Evolutionary conservation across 2,329 filamentous ascomycete species (phyloP), one percentile per base, ranked within the genome.

Genomic region (Emericellopsis atlantica): DNA sequence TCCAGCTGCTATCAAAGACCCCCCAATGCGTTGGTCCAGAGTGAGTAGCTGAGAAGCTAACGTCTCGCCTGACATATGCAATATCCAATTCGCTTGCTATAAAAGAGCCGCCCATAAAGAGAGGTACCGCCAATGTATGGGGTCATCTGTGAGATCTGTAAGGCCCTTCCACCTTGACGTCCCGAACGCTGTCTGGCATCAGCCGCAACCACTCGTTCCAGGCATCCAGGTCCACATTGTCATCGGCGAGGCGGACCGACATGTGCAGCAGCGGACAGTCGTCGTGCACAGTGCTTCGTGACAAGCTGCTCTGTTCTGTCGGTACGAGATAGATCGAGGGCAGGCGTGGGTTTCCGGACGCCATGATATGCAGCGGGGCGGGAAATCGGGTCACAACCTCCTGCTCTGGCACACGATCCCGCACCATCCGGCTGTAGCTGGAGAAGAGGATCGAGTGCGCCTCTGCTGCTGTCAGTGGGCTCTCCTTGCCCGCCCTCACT

Each of bases 181-280:
- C 72, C 48, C 60, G 67, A 47, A 76, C 65, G 7, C 70, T 67
- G 43, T 74, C 70, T 2, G 74, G 74, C 65, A 77, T 72, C 50
- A 71, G 58, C 18, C 73, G 67, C 46, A 78, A 54, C 72, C 73
- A 77, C 49, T 77, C 72, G 41, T 66, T 61, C 72, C 73, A 76
- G 41, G 57, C 66, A 39, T 76, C 71, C 40, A 69, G 52, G 44
- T 72, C 67, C 44, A 74, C 55, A 24, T 62, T 62, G 21, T 72
- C 70, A 33, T 74, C 71, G 3, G 62, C 62, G 34, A 77, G 54
- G 22, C 66, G 62, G 41, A 77, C 63, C 9, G 66, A 69, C 7
- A 78, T 51, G 40, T 65, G 67, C 31, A 77, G 45, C 41, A 71
- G 66, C 3, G 66, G 60, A 22, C 63, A 66, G n/a, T 64, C 64